A percentile compares a stretch with the other conserved stretches of the same genome.
phyloP scores from a whole-genome alignment of 2,329 filamentous ascomycete genomes.

The Calonectria fujianensis region DNA sequence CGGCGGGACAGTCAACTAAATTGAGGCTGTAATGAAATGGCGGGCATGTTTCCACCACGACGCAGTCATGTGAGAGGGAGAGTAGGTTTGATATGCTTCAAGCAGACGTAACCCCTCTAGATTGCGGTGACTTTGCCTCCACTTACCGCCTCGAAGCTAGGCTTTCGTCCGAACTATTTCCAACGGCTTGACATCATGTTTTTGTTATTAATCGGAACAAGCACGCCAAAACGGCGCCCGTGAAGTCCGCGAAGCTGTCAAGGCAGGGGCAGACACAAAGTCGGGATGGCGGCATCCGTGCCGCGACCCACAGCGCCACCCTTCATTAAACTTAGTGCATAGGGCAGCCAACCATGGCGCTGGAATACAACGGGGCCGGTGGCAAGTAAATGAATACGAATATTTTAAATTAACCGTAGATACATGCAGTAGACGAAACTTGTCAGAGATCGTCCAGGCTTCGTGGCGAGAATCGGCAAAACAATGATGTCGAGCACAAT shows the following conservation, averaged over 20 bases:
- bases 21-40: not conserved
- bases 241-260: not conserved
- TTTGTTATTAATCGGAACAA: not conserved
- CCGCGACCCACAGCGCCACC: constrained; percentile 12
- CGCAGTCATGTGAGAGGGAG: not conserved
- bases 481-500: not conserved
- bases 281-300: not conserved
- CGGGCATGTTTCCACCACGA: not conserved
- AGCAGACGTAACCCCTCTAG: not conserved
- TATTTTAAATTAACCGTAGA: constrained; percentile 16
- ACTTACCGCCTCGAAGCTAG: not conserved
- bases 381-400: constrained; percentile 13
- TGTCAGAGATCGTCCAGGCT: not conserved
- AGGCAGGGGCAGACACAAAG: not conserved
- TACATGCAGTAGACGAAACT: not conserved
- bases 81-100: not conserved
- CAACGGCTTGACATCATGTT: not conserved
- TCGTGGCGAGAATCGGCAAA: constrained; percentile 11
- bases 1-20: constrained; percentile 10
- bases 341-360: constrained; percentile 9
- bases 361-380: constrained; percentile 2
- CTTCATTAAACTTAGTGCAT: constrained; percentile 24
- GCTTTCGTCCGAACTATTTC: constrained; percentile 5
- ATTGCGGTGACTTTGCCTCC: not conserved
- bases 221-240: not conserved